phyloP scores from a whole-genome alignment of 1,284 basidiomycete genomes.

The Apiotrichum brassicae region DNA sequence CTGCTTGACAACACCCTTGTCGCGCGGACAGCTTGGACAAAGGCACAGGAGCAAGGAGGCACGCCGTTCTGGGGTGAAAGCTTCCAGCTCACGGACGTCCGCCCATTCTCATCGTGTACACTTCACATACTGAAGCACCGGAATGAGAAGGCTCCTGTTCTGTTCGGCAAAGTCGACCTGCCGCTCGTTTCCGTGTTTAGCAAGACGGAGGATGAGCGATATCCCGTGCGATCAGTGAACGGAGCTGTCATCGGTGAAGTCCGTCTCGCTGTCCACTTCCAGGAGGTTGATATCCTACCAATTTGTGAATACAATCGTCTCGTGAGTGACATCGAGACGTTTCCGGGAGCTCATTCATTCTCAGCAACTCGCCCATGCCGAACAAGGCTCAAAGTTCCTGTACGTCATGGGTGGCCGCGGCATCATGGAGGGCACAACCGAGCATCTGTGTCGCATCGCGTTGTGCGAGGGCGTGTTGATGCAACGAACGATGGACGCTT shows the following conservation, averaged over 20 bases:
- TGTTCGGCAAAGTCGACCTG: slow-evolving; percentile 23
- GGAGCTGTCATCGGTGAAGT: slow-evolving; percentile 29
- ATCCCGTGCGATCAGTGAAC: slow-evolving; percentile 19
- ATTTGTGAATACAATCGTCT: slow-evolving; percentile 10
- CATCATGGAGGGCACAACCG: slow-evolving; percentile 14
- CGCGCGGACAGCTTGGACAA: slow-evolving; percentile 24
- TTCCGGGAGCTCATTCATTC: neutral
- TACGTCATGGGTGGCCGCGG: slow-evolving; percentile 15
- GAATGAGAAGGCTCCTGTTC: slow-evolving; percentile 7
- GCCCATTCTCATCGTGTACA: slow-evolving; percentile 23
- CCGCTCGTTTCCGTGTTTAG: slow-evolving; percentile 20
- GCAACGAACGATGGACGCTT: slow-evolving; percentile 12
- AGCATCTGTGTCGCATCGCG: slow-evolving; percentile 15
- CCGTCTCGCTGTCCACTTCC: slow-evolving; percentile 22
- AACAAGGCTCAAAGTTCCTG: slow-evolving; percentile 9
- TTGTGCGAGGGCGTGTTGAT: slow-evolving; percentile 20
- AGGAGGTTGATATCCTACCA: slow-evolving; percentile 17
- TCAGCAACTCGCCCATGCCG: neutral
- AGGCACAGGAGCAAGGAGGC: slow-evolving; percentile 13
- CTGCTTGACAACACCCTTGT: slow-evolving; percentile 17
- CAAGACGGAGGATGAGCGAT: slow-evolving; percentile 26
- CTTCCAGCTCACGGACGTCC: slow-evolving; percentile 20
- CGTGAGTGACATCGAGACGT: neutral
- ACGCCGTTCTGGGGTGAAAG: slow-evolving; percentile 31
- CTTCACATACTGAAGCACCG: slow-evolving; percentile 7